A percentile compares a stretch with the other conserved stretches of the same genome.
These are phyloP conservation scores for Syncephalastrum monosporum DNA, from an alignment of 371 early-diverging fungal genomes.

Conservation along the genomic window DNA sequence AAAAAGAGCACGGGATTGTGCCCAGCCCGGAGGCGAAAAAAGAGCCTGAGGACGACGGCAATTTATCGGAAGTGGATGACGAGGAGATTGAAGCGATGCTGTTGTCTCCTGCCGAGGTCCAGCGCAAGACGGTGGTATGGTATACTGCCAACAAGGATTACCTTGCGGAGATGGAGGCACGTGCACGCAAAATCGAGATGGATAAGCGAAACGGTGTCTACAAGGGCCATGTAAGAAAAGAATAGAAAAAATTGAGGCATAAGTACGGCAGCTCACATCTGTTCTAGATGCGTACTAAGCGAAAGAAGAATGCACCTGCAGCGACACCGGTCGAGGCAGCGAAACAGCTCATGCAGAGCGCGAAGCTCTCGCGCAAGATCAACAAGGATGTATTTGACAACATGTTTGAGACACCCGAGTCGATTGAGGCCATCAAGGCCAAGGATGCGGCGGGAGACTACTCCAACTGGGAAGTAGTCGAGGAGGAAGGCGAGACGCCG, in stretches of 20 bases:
- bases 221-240: conserved; percentile 26
- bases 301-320: conserved; percentile 30
- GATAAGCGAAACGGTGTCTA: conserved; percentile 53
- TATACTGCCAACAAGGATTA: conserved; percentile 84
- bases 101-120: conserved; percentile 74
- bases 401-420: conserved; percentile 64
- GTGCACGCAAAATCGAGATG: conserved; percentile 37
- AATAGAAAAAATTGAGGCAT: conserved; percentile 26
- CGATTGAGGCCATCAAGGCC: conserved; percentile 44
- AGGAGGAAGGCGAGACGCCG: conserved; percentile 43
- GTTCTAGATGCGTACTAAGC: conserved; percentile 33
- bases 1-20: conserved; percentile 22
- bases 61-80: conserved; percentile 72
- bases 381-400: conserved; percentile 82
- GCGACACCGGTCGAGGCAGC: conserved; percentile 75
- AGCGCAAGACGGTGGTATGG: conserved; percentile 82
- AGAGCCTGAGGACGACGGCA: conserved; percentile 16
- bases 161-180: conserved; percentile 71
- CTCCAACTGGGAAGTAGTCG: conserved; percentile 41
- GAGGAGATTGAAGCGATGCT: conserved; percentile 74
- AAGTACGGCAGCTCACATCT: background rate
- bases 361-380: conserved; percentile 86
- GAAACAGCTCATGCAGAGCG: conserved; percentile 63
- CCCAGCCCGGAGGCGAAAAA: background rate
- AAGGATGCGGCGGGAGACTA: conserved; percentile 32